Evolutionary conservation across 208 protist genomes (phyloP), one percentile per base, ranked within the genome.

Genomic region (Trypanosomatidae sp.): DNA sequence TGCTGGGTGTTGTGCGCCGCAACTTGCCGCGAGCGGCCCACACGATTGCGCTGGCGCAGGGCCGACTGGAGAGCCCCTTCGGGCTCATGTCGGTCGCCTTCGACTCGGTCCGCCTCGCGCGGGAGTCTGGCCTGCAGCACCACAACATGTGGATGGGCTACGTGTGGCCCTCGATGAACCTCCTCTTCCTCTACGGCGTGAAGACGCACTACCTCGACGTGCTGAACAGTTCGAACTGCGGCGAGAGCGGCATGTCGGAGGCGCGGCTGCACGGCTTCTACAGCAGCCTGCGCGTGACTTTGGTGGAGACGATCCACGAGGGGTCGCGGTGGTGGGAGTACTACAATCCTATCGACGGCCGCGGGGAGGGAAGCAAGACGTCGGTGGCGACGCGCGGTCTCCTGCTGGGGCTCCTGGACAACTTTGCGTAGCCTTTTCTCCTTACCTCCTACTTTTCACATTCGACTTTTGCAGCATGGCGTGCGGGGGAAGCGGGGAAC

Each of bases 61-160:
- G 58, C 15, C 66, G 91, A 59, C 86, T 96, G 55, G 71, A 75
- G 72, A 89, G 80, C 13, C 53, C 72, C 28, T 89, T 85, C 50
- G 91, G 91, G 2, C 73, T 96, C 55, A 92, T 92, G 87, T 93
- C 91, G 9, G 85, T 88, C 44, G 87, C 86, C 8, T 91, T 86
- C 55, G 68, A 69, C 30, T 94, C 91, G 2, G 86, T 93, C 49
- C 77, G 86, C n/a, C 76, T 66, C 41, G 83, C 82, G 52, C 83
- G 89, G 19, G 73, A 89, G 72, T 66, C 75, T 1, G 70, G 60
- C 7, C 75, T 93, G 50, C 71, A 53, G 33, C 89, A 96, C 74
- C 69, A 80, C 46, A 91, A 94, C 60, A 80, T 86, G 66, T 96
- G 83, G 80, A 89, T 85, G 76, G 91, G 91, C 4, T 84, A 81